phyloP scores from a whole-genome alignment of 164 flowering plant species.

The Kalanchoe fedtschenkoi region DNA sequence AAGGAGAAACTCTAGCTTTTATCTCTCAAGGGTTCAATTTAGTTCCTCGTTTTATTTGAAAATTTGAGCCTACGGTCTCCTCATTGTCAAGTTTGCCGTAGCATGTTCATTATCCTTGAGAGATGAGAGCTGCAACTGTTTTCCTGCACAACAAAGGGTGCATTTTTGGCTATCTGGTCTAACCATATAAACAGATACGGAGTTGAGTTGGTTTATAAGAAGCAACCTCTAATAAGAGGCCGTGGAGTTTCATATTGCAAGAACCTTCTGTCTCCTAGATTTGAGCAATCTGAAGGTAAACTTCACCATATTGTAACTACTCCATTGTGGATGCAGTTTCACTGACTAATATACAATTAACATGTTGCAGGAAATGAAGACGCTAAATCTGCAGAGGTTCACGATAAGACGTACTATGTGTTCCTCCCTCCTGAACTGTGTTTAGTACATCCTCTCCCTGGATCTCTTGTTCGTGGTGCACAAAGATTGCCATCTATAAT shows the following conservation, averaged over 20 bases:
- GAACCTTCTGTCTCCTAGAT: slow-evolving; percentile 95
- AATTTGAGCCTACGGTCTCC: too few relatives aligned
- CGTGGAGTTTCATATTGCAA: slow-evolving; percentile 99
- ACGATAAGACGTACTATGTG: slow-evolving; percentile 89
- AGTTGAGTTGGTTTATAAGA: slow-evolving; percentile 63
- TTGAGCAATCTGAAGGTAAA: slow-evolving; percentile 80
- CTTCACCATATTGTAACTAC: background rate
- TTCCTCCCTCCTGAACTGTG: slow-evolving; percentile 96
- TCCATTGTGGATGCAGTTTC: background rate
- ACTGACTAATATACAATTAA: slow-evolving; percentile 1
- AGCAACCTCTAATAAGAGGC: slow-evolving; percentile 79
- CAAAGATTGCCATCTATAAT: slow-evolving; percentile 90
- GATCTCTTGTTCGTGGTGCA: slow-evolving; percentile 91
- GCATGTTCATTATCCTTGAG: slow-evolving; percentile 14
- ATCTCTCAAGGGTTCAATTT: background rate
- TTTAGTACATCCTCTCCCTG: slow-evolving; percentile 90
- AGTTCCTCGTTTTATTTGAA: slow-evolving; percentile 17
- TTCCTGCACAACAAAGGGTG: slow-evolving; percentile 37
- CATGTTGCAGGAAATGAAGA: slow-evolving; percentile 28
- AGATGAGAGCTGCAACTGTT: slow-evolving; percentile 27
- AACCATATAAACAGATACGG: slow-evolving; percentile 60
- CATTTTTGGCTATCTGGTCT: slow-evolving; percentile 37
- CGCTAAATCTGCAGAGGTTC: slow-evolving; percentile 62
- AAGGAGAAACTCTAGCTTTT: slow-evolving; percentile 15
- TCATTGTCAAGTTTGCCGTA: too few relatives aligned